These are phyloP conservation scores for Zizania palustris DNA, from an alignment of 202 grass and related monocot genomes.

Conservation along the genomic window DNA sequence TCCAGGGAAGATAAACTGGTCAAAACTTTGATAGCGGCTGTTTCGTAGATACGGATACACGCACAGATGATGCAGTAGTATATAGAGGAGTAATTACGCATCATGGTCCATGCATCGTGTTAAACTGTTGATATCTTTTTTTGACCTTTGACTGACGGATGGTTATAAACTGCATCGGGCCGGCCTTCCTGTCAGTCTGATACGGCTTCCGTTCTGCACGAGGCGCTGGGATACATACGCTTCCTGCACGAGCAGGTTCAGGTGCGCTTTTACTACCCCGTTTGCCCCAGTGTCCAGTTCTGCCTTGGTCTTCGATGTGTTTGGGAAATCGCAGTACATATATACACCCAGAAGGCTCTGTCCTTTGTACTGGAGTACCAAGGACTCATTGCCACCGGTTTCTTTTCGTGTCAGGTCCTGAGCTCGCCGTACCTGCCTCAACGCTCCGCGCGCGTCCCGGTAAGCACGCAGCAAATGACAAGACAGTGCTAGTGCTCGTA, in stretches of 20 bases:
- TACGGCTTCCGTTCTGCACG: constrained; percentile 91
- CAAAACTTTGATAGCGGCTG: background rate
- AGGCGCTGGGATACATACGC: constrained; percentile 97
- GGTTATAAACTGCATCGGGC: constrained; percentile 35
- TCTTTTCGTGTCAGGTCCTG: constrained; percentile 68
- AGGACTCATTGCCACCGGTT: constrained; percentile 27
- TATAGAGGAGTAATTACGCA: background rate
- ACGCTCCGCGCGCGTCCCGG: constrained; percentile 50
- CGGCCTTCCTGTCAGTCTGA: constrained; percentile 58
- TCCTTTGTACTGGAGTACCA: background rate
- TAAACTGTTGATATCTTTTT: background rate
- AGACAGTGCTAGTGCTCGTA: background rate
- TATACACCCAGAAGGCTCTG: background rate
- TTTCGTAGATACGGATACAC: background rate
- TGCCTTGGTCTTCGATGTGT: background rate
- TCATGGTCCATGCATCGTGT: too few relatives aligned
- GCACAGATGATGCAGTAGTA: background rate
- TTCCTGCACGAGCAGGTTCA: constrained; percentile 95
- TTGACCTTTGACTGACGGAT: constrained; percentile 55
- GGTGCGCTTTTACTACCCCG: constrained; percentile 41
- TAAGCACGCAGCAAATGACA: constrained; percentile 30
- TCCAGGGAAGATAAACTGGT: background rate
- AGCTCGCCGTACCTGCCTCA: constrained; percentile 88
- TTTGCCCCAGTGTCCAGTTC: background rate
- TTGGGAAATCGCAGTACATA: background rate